Base-by-base conservation (phyloP, 768 basidiomycete genomes). In the Leccinum imitatum region DNA sequence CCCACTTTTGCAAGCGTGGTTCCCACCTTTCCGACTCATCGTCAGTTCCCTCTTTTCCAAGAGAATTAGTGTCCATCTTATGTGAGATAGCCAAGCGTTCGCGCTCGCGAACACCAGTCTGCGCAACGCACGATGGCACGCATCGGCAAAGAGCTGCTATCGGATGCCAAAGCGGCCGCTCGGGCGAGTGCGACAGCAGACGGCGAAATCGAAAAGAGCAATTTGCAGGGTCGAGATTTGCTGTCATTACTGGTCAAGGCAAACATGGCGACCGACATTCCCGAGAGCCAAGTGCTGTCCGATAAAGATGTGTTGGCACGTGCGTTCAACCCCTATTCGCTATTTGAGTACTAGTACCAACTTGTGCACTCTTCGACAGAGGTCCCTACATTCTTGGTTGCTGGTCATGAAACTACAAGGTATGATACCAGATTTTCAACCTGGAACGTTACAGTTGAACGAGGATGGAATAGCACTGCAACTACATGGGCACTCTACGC, bases 261-360 rank as follows among this genome's bases (percentile, higher is more conserved):
- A 3, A 53, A 53, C 33, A 35, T 53, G 52, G 80, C 84, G 1
- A 81, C 79, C 1, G 85, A 90, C 66, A 63, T 86, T 5, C 80
- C 82, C 0, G 80, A 81, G 6, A 74, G 64, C 50, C 85, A 87
- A 67, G 75, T 75, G 39, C 73, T 90, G 73, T 79, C 79, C 0
- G 88, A 90, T 57, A 78, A 79, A 30, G 88, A 90, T 60, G 84
- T 90, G 15, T 60, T 87, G 3, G 76, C 77, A 6, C 82, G 80
- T 87, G 62, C 59, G 84, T 67, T 46, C 6, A 19, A 0, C 9
- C 15, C 14, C 21, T 2, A 1, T 15, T 8, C 2, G 8, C 7
- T 14, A 4, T 9, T 14, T 11, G 31, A 27, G 11, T 4, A n/a
- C 41, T 44, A 33, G 31, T 33, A 4, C n/a, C n/a, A n/a, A n/a